phyloP scores from a whole-genome alignment of 148 eudicot genomes.

The Diospyros lotus region DNA sequence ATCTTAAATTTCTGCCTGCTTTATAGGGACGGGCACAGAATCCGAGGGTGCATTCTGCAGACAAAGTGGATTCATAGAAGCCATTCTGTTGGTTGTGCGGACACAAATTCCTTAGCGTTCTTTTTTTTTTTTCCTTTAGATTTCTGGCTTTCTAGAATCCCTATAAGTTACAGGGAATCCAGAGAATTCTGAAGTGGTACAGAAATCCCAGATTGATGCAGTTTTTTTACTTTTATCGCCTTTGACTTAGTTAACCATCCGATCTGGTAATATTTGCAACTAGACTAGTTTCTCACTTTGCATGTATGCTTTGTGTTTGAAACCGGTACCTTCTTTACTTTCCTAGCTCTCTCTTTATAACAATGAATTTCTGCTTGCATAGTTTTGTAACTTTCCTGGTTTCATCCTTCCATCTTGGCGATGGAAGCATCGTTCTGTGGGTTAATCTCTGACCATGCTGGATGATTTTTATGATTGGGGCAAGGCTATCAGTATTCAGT shows the following conservation, averaged over 20 bases:
- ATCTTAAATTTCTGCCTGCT: too few relatives aligned
- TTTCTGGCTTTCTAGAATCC: slow-evolving; percentile 1
- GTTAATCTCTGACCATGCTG: neutral
- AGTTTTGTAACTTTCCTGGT: neutral
- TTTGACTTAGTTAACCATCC: neutral
- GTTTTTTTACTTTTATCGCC: neutral
- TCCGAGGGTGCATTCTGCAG: slow-evolving; percentile 2
- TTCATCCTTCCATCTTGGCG: too few relatives aligned
- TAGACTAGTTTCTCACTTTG: slow-evolving; percentile 1
- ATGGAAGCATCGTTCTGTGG: slow-evolving; percentile 5
- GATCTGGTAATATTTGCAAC: neutral
- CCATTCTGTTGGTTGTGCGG: neutral
- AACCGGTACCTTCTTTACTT: neutral
- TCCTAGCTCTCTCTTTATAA: too few relatives aligned
- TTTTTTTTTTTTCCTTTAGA: neutral
- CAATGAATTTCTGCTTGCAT: too few relatives aligned
- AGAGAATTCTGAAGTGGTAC: neutral
- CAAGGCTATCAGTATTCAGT: too few relatives aligned
- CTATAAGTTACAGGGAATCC: neutral
- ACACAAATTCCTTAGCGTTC: neutral
- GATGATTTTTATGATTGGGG: neutral
- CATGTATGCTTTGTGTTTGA: slow-evolving; percentile 6
- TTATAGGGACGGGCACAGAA: neutral
- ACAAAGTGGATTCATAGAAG: neutral
- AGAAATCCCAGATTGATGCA: neutral